phyloP scores from a whole-genome alignment of 768 basidiomycete genomes.

The Pholiota conissans region DNA sequence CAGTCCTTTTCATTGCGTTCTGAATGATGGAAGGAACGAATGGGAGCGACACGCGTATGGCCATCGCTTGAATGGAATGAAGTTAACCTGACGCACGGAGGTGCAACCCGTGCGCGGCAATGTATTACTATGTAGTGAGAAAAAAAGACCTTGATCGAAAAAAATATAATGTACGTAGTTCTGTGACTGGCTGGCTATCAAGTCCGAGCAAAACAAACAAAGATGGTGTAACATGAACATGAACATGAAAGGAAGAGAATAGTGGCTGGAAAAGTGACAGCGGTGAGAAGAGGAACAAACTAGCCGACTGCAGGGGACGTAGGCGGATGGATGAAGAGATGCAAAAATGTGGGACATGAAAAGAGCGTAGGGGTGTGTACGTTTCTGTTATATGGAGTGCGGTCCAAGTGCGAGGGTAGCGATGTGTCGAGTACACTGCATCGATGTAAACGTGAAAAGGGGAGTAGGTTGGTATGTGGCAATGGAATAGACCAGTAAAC shows the following conservation, averaged over 20 bases:
- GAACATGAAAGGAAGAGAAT: background rate
- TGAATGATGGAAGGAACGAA: background rate
- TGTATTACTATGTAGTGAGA: background rate
- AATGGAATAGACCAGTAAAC: background rate
- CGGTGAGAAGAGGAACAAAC: background rate
- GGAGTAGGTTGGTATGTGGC: background rate
- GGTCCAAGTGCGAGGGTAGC: background rate
- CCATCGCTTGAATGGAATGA: background rate
- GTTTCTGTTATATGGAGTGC: background rate
- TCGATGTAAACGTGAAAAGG: background rate
- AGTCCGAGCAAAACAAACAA: background rate
- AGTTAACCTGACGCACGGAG: background rate
- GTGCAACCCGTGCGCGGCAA: background rate
- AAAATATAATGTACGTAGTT: background rate
- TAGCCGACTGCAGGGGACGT: slow-evolving; percentile 1
- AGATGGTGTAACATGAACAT: background rate
- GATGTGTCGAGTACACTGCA: background rate
- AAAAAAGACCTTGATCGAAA: background rate
- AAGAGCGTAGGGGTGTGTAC: background rate
- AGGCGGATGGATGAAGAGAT: background rate
- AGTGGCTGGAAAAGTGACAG: background rate
- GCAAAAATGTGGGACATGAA: background rate
- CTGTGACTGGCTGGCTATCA: background rate
- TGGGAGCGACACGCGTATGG: background rate
- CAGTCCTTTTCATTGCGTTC: background rate